Conservation (phyloP, 75 land plant genomes). For the Sequoia sempervirens region DNA sequence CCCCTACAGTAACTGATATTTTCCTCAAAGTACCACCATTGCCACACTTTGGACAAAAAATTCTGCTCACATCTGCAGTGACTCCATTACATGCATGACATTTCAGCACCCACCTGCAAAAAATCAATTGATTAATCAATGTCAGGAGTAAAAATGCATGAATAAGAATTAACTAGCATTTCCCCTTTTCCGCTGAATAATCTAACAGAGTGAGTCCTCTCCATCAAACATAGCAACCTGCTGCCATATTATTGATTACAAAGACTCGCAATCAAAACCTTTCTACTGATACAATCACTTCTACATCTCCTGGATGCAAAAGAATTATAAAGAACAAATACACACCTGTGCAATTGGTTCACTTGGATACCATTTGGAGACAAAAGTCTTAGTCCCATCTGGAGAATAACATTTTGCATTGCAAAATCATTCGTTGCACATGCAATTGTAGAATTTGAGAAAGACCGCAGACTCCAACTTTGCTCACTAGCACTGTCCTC, state of each 20-base stretch:
- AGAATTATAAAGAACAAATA: neutral
- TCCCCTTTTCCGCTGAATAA: neutral
- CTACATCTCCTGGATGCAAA: neutral
- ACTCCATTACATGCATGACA: slow-evolving; percentile 90
- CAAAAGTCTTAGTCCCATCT: slow-evolving; percentile 85
- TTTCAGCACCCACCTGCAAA: slow-evolving; percentile 79
- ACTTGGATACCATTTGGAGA: slow-evolving; percentile 88
- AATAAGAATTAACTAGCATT: neutral
- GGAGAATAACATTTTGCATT: slow-evolving; percentile 96
- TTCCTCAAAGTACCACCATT: slow-evolving; percentile 87
- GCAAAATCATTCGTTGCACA: slow-evolving; percentile 96
- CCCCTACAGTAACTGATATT: slow-evolving; percentile 82
- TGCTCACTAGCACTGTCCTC: slow-evolving; percentile 73
- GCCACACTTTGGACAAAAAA: slow-evolving; percentile 95
- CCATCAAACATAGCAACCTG: neutral
- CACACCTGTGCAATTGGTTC: slow-evolving; percentile 75
- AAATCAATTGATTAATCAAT: neutral
- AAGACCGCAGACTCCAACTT: slow-evolving; percentile 57
- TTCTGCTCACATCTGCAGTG: slow-evolving; percentile 75
- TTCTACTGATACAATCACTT: neutral
- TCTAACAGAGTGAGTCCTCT: neutral
- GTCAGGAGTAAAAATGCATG: neutral
- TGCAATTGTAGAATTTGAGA: slow-evolving; percentile 83
- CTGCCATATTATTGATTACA: neutral
- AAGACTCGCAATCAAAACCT: neutral